Evolutionary conservation across 129 eudicot genomes (phyloP), one percentile per base, ranked within the genome.

Genomic region (Escallonia herrerae): DNA sequence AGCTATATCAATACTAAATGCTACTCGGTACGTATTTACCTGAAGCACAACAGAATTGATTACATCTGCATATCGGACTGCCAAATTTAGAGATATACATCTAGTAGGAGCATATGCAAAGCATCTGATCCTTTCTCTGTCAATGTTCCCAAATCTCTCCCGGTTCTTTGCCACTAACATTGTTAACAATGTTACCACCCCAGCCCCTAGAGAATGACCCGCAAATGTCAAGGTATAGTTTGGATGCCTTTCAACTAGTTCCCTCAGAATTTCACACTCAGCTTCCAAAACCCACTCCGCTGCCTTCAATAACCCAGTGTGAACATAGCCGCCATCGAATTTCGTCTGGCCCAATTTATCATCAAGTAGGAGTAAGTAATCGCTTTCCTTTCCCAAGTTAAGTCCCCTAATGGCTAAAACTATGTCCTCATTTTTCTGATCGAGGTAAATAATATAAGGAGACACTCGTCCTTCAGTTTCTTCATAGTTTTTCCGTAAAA

Each of bases 181-280:
- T n/a, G 97, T 80, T 58, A 94, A 68, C 77, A 89, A 71, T 43
- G 99, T 81, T 45, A 78, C 97, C 5, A 86, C 95, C 6, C 99
- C 99, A 12, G 99, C 99, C 67, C 99, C 99, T 41, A 94, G 78
- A 2, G 99, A 94, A 76, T 94, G 99, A 42, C 99, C 99, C 7
- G 84, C 90, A 80, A 94, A 80, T 22, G 99, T 94, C 99, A 94
- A 84, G 4, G 84, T 79, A 77, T 89, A 89, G 49, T 71, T 76
- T 42, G 82, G 86, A 74, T 86, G 5, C 69, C 50, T 80, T 60
- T 72, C 84, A 15, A 89, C 79, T 65, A 94, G 67, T 57, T 84
- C 95, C 80, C 77, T 82, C 67, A 94, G 68, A 67, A 76, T 63
- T 52, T 74, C 93, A 39, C 75, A 75, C 72, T 89, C 99, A 4